These are phyloP conservation scores for Apiospora malaysiana DNA, from an alignment of 2,329 filamentous ascomycete species.

Conservation along the genomic window DNA sequence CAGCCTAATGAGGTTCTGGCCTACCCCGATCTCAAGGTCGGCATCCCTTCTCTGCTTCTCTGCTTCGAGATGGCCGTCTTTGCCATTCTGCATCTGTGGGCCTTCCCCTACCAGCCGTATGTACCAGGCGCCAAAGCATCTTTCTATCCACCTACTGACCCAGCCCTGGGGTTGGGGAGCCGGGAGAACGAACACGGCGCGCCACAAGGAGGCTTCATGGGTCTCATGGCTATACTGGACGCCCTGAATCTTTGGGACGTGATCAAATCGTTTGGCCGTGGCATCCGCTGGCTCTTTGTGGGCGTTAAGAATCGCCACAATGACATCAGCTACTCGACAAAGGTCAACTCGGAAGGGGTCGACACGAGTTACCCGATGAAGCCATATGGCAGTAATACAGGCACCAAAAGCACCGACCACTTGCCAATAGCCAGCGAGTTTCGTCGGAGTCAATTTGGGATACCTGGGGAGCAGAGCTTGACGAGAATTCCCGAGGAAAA, in stretches of 20 bases:
- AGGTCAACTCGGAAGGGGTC: constrained; percentile 36
- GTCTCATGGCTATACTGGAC: constrained; percentile 69
- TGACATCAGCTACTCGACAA: constrained; percentile 56
- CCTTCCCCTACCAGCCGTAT: constrained; percentile 81
- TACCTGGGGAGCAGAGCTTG: constrained; percentile 24
- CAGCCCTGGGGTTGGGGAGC: constrained; percentile 45
- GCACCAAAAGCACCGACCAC: constrained; percentile 44
- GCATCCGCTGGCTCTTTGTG: constrained; percentile 80
- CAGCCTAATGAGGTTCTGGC: constrained; percentile 66
- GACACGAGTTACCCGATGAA: constrained; percentile 46
- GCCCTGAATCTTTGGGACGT: constrained; percentile 85
- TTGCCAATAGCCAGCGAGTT: constrained; percentile 48
- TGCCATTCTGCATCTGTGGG: constrained; percentile 78
- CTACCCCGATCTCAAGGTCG: constrained; percentile 79
- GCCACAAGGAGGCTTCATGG: constrained; percentile 70
- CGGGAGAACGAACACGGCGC: constrained; percentile 50
- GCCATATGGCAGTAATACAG: constrained; percentile 30
- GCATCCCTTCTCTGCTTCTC: constrained; percentile 77
- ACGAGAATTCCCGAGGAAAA: constrained; percentile 43
- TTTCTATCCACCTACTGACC: constrained; percentile 55
- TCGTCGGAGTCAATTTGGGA: constrained; percentile 41
- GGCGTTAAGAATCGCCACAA: constrained; percentile 67
- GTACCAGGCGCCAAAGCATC: constrained; percentile 48
- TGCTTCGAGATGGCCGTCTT: constrained; percentile 88
- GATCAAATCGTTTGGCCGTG: constrained; percentile 77